Evolutionary conservation across 768 basidiomycete genomes (phyloP).

Genomic region (Russula vinacea): DNA sequence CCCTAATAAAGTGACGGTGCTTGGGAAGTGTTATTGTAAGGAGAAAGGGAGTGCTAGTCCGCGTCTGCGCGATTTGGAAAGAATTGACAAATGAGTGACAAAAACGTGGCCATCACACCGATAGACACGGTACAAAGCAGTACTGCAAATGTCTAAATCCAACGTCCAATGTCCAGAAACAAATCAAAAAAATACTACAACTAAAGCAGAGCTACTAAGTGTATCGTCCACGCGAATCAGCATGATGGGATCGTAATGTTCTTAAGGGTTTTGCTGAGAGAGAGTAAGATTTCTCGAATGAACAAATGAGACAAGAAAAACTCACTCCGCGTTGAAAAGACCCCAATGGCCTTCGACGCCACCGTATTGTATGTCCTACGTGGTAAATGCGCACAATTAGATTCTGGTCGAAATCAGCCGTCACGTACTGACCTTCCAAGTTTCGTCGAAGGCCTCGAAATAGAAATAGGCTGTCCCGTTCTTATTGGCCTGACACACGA

Average conservation of each 20-base stretch:
- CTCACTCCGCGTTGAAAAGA: conserved; percentile 57
- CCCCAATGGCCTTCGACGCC: conserved; percentile 81
- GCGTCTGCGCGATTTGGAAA: conserved; percentile 12
- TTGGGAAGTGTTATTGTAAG: neutral
- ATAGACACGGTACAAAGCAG: neutral
- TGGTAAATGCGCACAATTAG: conserved; percentile 7
- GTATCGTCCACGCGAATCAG: conserved; percentile 19
- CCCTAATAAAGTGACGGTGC: neutral
- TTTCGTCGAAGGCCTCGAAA: conserved; percentile 80
- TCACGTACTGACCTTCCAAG: conserved; percentile 63
- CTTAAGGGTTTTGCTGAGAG: conserved; percentile 64
- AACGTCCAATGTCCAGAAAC: neutral
- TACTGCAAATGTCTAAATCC: neutral
- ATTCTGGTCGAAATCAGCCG: neutral
- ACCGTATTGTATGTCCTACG: conserved; percentile 59
- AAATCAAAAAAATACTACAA: conserved; percentile 1
- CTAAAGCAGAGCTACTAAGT: neutral
- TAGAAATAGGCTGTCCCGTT: conserved; percentile 87
- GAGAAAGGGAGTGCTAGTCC: neutral
- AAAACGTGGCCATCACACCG: conserved; percentile 7
- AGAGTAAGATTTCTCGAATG: conserved; percentile 10
- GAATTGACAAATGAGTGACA: conserved; percentile 17
- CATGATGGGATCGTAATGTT: conserved; percentile 66
- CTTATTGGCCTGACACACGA: conserved; percentile 80
- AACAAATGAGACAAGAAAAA: conserved; percentile 1